Evolutionary conservation across 2,329 filamentous ascomycete species (phyloP), one percentile per base, ranked within the genome.

Genomic region (Fusarium oligoseptatum): DNA sequence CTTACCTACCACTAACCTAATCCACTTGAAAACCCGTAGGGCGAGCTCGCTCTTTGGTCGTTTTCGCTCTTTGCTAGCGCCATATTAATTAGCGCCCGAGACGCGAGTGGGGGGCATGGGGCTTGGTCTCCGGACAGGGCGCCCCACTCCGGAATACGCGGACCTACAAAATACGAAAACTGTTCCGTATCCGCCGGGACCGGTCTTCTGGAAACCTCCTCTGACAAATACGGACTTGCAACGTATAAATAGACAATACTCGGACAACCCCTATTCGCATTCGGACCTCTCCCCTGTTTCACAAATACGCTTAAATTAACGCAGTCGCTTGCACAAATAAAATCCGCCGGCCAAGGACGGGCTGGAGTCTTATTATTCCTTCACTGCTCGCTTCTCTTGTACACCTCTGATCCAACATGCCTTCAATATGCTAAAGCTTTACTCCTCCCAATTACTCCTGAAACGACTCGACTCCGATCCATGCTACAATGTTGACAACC

Each of bases 401-500:
- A 57, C 29, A 36, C n/a, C 34, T 39, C 36, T 39, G 36, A 39
- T 32, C 56, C 36, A 58, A 58, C 56, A 39, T 39, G 34, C 56
- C 56, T 27, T 45, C 36, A 39, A 58, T 58, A 58, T 39, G 36
- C 56, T 14, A 48, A 39, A 60, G 34, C 52, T 48, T 58, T 27
- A 17, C 39, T 64, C 43, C 24, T 39, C 36, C 36, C 52, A 55
- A 50, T 37, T 39, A 27, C 14, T 24, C 67, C 34, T 36, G 34
- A 57, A 37, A 57, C 34, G 34, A 36, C 55, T 36, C 29, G 34
- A 36, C 55, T 36, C 29, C 41, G 34, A 52, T 15, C 50, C 34
- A 65, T 45, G 27, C 32, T 62, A 73, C 43, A 61, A 39, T 71
- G 66, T 71, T 8, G 74, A 78, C 67, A 81, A 68, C 60, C 74